Evolutionary conservation across 108 stramenopile species (phyloP), one percentile per base, ranked within the genome.

Genomic region (Conticribra weissflogii): DNA sequence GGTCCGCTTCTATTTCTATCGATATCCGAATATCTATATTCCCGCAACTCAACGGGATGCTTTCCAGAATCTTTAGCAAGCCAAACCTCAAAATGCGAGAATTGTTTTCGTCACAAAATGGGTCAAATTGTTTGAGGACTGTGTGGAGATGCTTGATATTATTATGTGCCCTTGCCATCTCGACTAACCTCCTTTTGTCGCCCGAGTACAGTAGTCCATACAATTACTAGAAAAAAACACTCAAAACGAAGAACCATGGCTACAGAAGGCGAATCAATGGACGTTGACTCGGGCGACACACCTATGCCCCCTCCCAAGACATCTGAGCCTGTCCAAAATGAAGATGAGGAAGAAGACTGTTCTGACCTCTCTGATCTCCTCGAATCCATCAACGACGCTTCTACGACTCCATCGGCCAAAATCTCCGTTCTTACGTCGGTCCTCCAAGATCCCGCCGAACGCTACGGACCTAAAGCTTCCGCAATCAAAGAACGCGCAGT

Each of bases 401-500:
- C 15, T 21, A 59, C 74, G 14, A 68, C 60, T 17, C 31, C 73
- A 16, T 46, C 71, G 60, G 78, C 76, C 53, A 50, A 75, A 49
- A 81, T 94, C 47, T 46, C 84, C 17, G 30, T 86, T 28, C 62
- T 94, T 16, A 61, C 73, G 25, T 71, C 85, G 45, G 74, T 94
- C 45, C 73, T 90, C 33, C 72, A 75, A 50, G 85, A 88, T 30
- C 71, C 85, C 54, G 49, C 68, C 29, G 77, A 87, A 33, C 74
- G 75, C 45, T 84, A 61, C 47, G 89, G 92, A 17, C 87, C 87
- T 41, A 86, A 80, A 64, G 89, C 92, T n/a, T 82, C 77, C 1
- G 80, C 85, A 57, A 64, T 91, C 68, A 96, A 97, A 72, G 98
- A 98, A 78, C 85, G 91, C 44, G 90, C 95, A 47, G 84, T 98